phyloP scores from a whole-genome alignment of 331 rosid genomes.

The Arachis monticola region DNA sequence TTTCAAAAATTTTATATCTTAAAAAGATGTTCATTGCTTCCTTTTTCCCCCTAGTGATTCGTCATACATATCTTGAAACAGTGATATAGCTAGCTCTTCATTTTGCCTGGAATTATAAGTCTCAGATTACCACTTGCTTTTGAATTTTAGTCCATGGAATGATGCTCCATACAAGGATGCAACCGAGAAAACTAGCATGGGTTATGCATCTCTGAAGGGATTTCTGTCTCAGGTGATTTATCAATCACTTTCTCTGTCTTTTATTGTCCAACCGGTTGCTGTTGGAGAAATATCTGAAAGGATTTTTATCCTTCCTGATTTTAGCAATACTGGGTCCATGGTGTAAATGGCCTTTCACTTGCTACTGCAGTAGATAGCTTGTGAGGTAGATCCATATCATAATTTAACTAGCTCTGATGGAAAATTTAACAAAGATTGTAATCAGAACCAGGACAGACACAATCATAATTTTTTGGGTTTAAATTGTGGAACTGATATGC shows the following conservation, averaged over 20 bases:
- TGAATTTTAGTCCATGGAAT: conserved; percentile 76
- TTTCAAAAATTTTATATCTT: not conserved
- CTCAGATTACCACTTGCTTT: conserved; percentile 42
- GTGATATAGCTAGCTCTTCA: conserved; percentile 27
- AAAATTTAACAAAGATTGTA: conserved; percentile 11
- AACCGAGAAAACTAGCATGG: conserved; percentile 69
- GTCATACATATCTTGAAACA: conserved; percentile 15
- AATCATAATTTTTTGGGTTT: conserved; percentile 6
- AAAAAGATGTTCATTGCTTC: conserved; percentile 1
- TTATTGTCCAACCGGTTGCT: conserved; percentile 32
- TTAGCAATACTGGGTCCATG: conserved; percentile 6
- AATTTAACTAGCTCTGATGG: conserved; percentile 7
- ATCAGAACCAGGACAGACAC: conserved; percentile 16
- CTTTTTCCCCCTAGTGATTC: not conserved
- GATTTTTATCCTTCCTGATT: conserved; percentile 21
- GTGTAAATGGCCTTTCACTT: conserved; percentile 12
- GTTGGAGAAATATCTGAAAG: not conserved
- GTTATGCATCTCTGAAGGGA: conserved; percentile 69
- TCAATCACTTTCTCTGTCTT: conserved; percentile 19
- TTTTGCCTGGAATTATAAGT: conserved; percentile 30
- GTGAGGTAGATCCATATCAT: conserved; percentile 24
- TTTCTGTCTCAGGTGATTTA: conserved; percentile 65
- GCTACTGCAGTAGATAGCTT: not conserved
- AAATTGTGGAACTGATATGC: conserved; percentile 17
- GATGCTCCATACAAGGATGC: conserved; percentile 74